Conservation (phyloP, 2,329 filamentous ascomycete species). For the Dothiorella sarmentorum region DNA sequence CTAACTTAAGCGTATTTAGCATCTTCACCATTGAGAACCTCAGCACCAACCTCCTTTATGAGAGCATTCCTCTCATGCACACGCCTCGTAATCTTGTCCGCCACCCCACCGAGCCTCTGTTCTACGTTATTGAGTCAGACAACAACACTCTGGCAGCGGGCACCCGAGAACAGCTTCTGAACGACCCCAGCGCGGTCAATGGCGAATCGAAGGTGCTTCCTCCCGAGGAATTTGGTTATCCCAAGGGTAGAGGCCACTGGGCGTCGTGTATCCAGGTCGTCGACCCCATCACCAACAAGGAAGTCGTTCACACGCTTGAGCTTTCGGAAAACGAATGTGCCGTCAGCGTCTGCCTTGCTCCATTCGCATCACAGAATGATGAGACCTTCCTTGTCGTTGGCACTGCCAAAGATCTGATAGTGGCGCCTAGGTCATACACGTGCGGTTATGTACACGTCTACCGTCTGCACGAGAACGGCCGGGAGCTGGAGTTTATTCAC, state of each 20-base stretch:
- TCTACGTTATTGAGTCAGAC: constrained; percentile 92
- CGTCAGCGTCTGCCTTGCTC: constrained; percentile 76
- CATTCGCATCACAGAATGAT: constrained; percentile 84
- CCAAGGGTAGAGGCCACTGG: constrained; percentile 81
- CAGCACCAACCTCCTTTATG: constrained; percentile 79
- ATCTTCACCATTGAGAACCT: constrained; percentile 91
- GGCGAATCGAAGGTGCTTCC: constrained; percentile 55
- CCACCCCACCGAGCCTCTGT: constrained; percentile 82
- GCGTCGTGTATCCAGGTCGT: constrained; percentile 92
- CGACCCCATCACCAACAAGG: constrained; percentile 70
- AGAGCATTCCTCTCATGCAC: constrained; percentile 81
- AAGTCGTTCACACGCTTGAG: constrained; percentile 73
- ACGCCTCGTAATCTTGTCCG: constrained; percentile 85
- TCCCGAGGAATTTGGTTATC: constrained; percentile 83
- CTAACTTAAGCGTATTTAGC: constrained; percentile 40
- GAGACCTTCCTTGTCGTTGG: constrained; percentile 92
- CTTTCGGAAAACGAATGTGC: constrained; percentile 88
- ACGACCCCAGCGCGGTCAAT: constrained; percentile 54
- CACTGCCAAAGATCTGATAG: constrained; percentile 83
- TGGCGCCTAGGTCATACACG: constrained; percentile 70
- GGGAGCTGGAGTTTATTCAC: constrained; percentile 87
- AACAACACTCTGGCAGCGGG: constrained; percentile 83
- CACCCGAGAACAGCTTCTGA: constrained; percentile 70
- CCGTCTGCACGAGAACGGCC: constrained; percentile 81
- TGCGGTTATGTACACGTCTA: constrained; percentile 91